Conservation (phyloP, 805 yeast species). For the Grigorovia yakushimaensis region DNA sequence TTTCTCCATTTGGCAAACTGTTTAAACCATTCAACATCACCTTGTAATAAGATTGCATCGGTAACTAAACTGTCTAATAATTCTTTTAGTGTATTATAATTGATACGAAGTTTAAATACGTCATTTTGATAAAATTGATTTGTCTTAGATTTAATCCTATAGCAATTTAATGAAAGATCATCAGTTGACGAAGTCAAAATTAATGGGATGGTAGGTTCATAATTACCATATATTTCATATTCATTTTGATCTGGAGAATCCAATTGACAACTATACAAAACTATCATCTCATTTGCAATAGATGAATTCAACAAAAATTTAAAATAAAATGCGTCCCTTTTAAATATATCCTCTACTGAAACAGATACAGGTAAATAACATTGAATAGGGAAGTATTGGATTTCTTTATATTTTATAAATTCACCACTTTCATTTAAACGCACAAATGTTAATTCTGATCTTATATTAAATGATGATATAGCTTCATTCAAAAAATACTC, state of each 20-base stretch:
- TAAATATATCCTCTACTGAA: slow-evolving; percentile 27
- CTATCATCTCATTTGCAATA: slow-evolving; percentile 16
- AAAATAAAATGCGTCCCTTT: slow-evolving; percentile 20
- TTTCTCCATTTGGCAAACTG: slow-evolving; percentile 17
- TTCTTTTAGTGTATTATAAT: slow-evolving; percentile 20
- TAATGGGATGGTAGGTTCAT: slow-evolving; percentile 11
- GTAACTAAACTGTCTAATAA: slow-evolving; percentile 21
- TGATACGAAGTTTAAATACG: slow-evolving; percentile 14
- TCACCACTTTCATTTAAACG: neutral
- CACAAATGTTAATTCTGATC: slow-evolving; percentile 9
- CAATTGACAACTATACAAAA: slow-evolving; percentile 14
- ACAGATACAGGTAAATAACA: slow-evolving; percentile 24
- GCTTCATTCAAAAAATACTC: slow-evolving; percentile 12
- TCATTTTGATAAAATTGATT: slow-evolving; percentile 13
- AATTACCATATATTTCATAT: slow-evolving; percentile 16
- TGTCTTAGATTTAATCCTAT: slow-evolving; percentile 11
- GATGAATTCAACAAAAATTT: slow-evolving; percentile 24
- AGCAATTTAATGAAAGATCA: slow-evolving; percentile 22
- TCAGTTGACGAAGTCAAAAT: slow-evolving; percentile 12
- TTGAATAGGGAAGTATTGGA: slow-evolving; percentile 7
- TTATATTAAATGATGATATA: slow-evolving; percentile 10
- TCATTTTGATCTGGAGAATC: slow-evolving; percentile 2
- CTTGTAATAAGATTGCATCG: slow-evolving; percentile 19
- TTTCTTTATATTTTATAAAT: slow-evolving; percentile 10
- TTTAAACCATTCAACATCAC: slow-evolving; percentile 18